Base-by-base conservation (phyloP, 2,329 filamentous ascomycete genomes). In the Bimuria novae-zelandiae region DNA sequence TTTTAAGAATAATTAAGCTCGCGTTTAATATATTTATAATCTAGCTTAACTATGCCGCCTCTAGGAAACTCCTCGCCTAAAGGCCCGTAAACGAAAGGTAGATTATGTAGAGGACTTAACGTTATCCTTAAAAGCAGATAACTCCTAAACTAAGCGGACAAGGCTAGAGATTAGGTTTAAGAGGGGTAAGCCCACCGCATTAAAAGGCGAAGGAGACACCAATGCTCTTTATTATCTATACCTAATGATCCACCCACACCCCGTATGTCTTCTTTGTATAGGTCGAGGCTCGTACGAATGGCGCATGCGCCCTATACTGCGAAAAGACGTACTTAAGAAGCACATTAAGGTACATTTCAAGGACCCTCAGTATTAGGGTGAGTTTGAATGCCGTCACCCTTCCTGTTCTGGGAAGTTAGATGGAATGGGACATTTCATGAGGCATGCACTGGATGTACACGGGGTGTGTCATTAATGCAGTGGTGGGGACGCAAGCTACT, bases 251-350 rank as follows among this genome's bases (percentile, higher is more conserved):
- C 21, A 35, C 37, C 49, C 51, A 36, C 25, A 58, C 30, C 56
- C 35, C 25, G 32, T 63, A 8, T 63, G 45, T 45, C 55, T 60
- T 41, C 54, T 63, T 36, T 61, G 48, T 37, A 60, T 61, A 56
- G 54, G 55, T 21, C n/a, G 49, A 49, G 51, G 39, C 51, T 62
- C 12, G 48, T 45, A n/a, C n/a, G n/a, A n/a, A n/a, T n/a, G n/a
- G n/a, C n/a, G n/a, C n/a, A n/a, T n/a, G n/a, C n/a, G n/a, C 29
- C n/a, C 17, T 49, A 36, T 42, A 47, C 52, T 19, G 44, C 41
- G 33, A 45, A 64, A 59, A 46, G 56, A 62, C 35, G 40, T 61
- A 30, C 52, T 62, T n/a, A 61, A 54, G 16, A 59, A 54, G 43
- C 39, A 59, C 23, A 32, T 56, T 12, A 46, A 54, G 36, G 41